Percentiles rank a stretch among this genome's conserved stretches.
phyloP scores from a whole-genome alignment of 495 filamentous ascomycete species.

The Acidomyces sp. region DNA sequence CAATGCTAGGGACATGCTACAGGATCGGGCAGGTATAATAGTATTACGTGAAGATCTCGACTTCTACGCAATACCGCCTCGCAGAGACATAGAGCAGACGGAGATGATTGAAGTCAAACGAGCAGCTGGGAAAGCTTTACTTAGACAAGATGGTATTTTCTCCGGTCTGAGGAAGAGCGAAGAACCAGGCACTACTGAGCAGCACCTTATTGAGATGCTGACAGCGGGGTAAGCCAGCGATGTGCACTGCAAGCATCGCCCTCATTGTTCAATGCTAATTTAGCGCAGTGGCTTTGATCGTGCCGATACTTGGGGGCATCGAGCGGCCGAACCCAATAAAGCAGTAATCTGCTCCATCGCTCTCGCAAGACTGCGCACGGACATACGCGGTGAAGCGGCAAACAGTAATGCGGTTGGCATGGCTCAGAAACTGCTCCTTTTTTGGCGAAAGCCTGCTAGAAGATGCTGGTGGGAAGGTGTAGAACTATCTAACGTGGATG shows the following conservation, averaged over 20 bases:
- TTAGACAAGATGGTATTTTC: conserved; percentile 92
- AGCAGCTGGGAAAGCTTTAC: conserved; percentile 71
- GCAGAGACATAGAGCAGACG: conserved; percentile 62
- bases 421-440: conserved; percentile 95
- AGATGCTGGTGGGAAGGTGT: conserved; percentile 99
- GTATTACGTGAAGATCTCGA: conserved; percentile 93
- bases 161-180: conserved; percentile 88
- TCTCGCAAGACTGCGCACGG: conserved; percentile 80
- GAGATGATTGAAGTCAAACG: conserved; percentile 97
- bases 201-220: conserved; percentile 98
- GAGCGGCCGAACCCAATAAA: conserved; percentile 91
- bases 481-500: conserved; percentile 80
- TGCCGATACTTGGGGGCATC: conserved; percentile 89
- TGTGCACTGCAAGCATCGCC: conserved; percentile 3
- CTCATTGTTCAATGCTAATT: conserved; percentile 5
- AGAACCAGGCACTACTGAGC: conserved; percentile 90
- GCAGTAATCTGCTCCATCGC: conserved; percentile 95
- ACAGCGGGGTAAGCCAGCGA: conserved; percentile 71
- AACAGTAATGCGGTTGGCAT: conserved; percentile 69
- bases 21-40: conserved; percentile 91
- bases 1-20: conserved; percentile 62
- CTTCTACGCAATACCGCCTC: conserved; percentile 93
- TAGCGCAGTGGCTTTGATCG: conserved; percentile 80
- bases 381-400: conserved; percentile 50
- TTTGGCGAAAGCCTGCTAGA: conserved; percentile 94